Conservation (phyloP, 108 stramenopile species). For the Stephanodiscus triporus region DNA sequence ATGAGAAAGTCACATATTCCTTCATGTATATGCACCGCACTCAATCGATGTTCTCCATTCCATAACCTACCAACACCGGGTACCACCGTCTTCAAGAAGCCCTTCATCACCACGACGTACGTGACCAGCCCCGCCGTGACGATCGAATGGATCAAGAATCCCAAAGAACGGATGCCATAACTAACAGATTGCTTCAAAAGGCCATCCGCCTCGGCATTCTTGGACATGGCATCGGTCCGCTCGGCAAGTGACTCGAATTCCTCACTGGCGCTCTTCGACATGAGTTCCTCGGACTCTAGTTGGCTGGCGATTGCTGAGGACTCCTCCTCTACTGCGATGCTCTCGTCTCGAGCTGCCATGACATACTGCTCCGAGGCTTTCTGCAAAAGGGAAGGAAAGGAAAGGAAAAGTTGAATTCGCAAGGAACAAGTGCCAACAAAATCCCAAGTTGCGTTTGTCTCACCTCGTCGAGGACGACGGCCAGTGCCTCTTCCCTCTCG, state of each 20-base stretch:
- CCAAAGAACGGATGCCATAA: slow-evolving; percentile 26
- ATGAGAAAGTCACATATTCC: slow-evolving; percentile 1
- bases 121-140: slow-evolving; percentile 27
- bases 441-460: background rate
- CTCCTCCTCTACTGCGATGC: slow-evolving; percentile 26
- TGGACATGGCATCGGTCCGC: slow-evolving; percentile 16
- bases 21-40: background rate
- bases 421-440: background rate
- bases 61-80: slow-evolving; percentile 13
- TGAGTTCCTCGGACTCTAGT: slow-evolving; percentile 24
- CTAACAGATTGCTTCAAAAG: slow-evolving; percentile 20
- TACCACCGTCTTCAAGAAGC: slow-evolving; percentile 4
- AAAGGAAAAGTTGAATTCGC: background rate
- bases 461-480: slow-evolving; percentile 28
- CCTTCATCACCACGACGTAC: slow-evolving; percentile 25
- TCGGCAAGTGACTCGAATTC: slow-evolving; percentile 32
- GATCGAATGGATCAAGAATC: slow-evolving; percentile 14
- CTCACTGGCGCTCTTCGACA: slow-evolving; percentile 30
- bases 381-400: background rate
- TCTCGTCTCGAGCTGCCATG: slow-evolving; percentile 29
- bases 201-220: slow-evolving; percentile 23
- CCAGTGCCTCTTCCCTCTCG: slow-evolving; percentile 24
- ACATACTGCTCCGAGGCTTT: slow-evolving; percentile 17
- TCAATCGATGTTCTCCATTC: slow-evolving; percentile 16
- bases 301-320: slow-evolving; percentile 9